A percentile compares a stretch with the other conserved stretches of the same genome.
Evolutionary conservation across 1,139 yeast species (phyloP).

Genomic region (Zygoascus meyerae): DNA sequence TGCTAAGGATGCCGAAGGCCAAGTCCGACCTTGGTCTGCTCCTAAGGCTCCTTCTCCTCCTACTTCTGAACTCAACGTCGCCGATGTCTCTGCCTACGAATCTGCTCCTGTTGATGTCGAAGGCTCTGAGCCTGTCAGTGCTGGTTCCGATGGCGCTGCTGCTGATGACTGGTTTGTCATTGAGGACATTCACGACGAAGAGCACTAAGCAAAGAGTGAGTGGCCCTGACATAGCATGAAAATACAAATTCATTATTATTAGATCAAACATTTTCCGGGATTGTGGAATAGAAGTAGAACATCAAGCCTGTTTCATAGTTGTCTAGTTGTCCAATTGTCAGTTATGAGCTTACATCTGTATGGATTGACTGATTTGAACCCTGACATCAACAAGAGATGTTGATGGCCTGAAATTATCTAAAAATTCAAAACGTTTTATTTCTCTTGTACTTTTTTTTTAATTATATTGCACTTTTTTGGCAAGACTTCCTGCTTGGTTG

Average conservation of each 20-base stretch:
- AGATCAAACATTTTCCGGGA: too few species aligned
- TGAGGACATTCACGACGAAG: slow-evolving; percentile 60
- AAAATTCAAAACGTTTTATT: too few species aligned
- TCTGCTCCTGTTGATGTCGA: slow-evolving; percentile 68
- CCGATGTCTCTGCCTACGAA: slow-evolving; percentile 72
- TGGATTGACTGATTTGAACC: too few species aligned
- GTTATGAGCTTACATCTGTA: too few species aligned
- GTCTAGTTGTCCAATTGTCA: too few species aligned
- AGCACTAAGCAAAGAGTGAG: slow-evolving; percentile 38
- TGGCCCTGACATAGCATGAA: slow-evolving; percentile 7
- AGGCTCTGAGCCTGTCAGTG: slow-evolving; percentile 35
- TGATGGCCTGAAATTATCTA: too few species aligned
- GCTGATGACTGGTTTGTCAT: slow-evolving; percentile 59
- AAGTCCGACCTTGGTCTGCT: slow-evolving; percentile 74
- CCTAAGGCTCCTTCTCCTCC: slow-evolving; percentile 75
- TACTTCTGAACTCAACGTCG: slow-evolving; percentile 61
- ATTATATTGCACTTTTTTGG: neutral
- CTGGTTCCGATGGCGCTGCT: slow-evolving; percentile 41
- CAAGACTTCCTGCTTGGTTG: neutral
- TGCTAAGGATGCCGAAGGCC: slow-evolving; percentile 68
- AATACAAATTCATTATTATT: neutral
- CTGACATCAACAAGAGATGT: too few species aligned
- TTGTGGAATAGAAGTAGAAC: too few species aligned
- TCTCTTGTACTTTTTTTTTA: neutral
- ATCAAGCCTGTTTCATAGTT: too few species aligned